Base-by-base conservation (phyloP, 495 filamentous ascomycete species). In the Trichoderma erinaceum region DNA sequence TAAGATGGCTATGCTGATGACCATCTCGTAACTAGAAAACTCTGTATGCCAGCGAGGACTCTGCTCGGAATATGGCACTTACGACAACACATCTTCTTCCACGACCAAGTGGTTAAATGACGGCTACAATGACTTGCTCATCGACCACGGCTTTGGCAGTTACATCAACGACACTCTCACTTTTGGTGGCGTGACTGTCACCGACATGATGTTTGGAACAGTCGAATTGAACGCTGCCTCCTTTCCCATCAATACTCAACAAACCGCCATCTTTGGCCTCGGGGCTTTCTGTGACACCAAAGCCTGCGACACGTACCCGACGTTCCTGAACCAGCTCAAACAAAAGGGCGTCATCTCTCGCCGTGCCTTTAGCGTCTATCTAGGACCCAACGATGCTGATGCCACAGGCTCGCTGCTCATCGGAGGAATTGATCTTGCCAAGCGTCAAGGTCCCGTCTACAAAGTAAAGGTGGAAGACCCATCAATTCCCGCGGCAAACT, bases 281-380 rank as follows among this genome's bases (percentile, higher is more conserved):
- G 56, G 56, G 4, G 56, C 56, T 11, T 29, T 61, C 27, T 61
- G 56, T 12, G 16, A 61, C 12, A 61, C 56, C 12, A 29, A 29
- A 10, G 56, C 56, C 13, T 61, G 56, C 56, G 56, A 61, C 27
- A 29, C 56, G 3, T 61, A 61, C 12, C 23, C 56, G 25, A 61
- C 56, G 2, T 61, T 61, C 27, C 25, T 61, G 8, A 27, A 61
- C 11, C 56, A 61, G 56, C 27, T 61, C 12, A 29, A 61, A 23
- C 0, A 61, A 8, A 23, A 18, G 23, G 56, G 56, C 5, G 56
- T 32, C 11, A 61, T 61, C 29, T 29, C 56, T 29, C 56, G 56
- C 10, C 56, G 56, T 32, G 56, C 56, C 25, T 61, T 61, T 16
- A 61, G 56, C 29, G 56, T 61, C 25, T 61, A 61, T 61, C 56